A percentile compares a stretch with the other conserved stretches of the same genome.
Evolutionary conservation across 2,329 filamentous ascomycete genomes (phyloP).

Genomic region (Drechslerella coelobrocha): DNA sequence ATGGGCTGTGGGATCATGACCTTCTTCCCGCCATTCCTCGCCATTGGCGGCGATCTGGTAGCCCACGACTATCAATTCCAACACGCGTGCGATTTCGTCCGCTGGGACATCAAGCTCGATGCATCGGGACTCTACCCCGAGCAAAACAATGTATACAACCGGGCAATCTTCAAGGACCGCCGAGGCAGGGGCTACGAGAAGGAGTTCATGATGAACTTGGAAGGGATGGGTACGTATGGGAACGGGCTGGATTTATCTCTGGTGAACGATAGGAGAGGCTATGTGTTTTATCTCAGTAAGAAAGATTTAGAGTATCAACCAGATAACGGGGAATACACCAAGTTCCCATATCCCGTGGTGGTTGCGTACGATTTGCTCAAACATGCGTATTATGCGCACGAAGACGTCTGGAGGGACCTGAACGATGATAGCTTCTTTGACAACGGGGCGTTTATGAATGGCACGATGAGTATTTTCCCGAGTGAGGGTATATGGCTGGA

Average conservation of each 20-base stretch:
- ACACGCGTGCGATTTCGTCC: slow-evolving; percentile 28
- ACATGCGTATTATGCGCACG: slow-evolving; percentile 43
- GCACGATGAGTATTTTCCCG: slow-evolving; percentile 28
- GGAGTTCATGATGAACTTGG: slow-evolving; percentile 48
- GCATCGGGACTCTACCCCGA: slow-evolving; percentile 43
- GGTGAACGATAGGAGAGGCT: slow-evolving; percentile 30
- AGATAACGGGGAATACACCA: slow-evolving; percentile 27
- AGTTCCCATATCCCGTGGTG: slow-evolving; percentile 45
- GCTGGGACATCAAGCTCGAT: slow-evolving; percentile 45
- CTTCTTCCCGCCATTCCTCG: slow-evolving; percentile 30
- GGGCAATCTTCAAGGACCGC: slow-evolving; percentile 40
- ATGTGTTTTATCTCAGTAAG: slow-evolving; percentile 44
- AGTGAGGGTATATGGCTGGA: slow-evolving; percentile 43
- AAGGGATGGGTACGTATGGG: slow-evolving; percentile 45
- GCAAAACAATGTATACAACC: slow-evolving; percentile 43
- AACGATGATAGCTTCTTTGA: slow-evolving; percentile 44
- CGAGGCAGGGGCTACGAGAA: slow-evolving; percentile 35
- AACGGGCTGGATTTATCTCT: slow-evolving; percentile 28
- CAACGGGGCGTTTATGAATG: slow-evolving; percentile 47
- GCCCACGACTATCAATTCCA: slow-evolving; percentile 46
- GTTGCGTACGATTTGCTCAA: slow-evolving; percentile 46
- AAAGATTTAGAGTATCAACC: slow-evolving; percentile 37
- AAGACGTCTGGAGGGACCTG: slow-evolving; percentile 42
- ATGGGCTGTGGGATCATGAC: slow-evolving; percentile 17
- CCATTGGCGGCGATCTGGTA: slow-evolving; percentile 36